phyloP scores from a whole-genome alignment of 225 moss, liverwort and hornwort species.

The Marchantia polymorpha region DNA sequence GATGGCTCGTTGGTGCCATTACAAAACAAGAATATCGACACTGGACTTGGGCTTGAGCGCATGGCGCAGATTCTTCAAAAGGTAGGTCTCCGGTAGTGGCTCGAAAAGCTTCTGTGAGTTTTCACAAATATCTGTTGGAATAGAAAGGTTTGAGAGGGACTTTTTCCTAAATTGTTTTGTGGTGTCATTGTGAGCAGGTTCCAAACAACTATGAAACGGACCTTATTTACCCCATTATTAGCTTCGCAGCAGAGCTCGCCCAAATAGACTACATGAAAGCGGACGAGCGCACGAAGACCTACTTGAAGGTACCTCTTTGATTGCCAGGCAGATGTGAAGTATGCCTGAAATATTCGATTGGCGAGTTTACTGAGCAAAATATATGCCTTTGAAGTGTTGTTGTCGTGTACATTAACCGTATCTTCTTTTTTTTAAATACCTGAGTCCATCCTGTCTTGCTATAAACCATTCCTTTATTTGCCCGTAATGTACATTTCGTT shows the following conservation, averaged over 20 bases:
- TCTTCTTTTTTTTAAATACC: no score
- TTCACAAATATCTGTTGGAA: not conserved
- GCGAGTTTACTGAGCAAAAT: no score
- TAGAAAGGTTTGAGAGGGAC: not conserved
- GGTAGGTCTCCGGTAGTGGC: conserved; percentile 28
- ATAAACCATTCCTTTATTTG: not conserved
- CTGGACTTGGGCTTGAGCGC: conserved; percentile 89
- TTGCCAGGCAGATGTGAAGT: not conserved
- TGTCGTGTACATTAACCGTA: no score
- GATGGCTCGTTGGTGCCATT: conserved; percentile 65
- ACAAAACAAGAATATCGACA: conserved; percentile 84
- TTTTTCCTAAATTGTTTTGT: not conserved
- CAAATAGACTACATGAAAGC: conserved; percentile 58
- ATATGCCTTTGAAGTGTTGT: no score
- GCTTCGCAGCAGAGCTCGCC: conserved; percentile 67
- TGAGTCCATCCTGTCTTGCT: no score
- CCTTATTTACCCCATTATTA: conserved; percentile 80
- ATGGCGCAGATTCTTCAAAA: conserved; percentile 95
- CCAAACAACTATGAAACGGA: conserved; percentile 96
- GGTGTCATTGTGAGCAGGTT: conserved; percentile 50
- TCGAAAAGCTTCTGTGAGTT: not conserved
- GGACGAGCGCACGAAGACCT: conserved; percentile 56
- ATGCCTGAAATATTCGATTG: not conserved
- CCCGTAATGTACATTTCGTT: not conserved
- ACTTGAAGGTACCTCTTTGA: conserved; percentile 57